A percentile compares a stretch with the other conserved stretches of the same genome.
Evolutionary conservation across 2,329 filamentous ascomycete genomes (phyloP).

Genomic region (Sarocladium kiliense): DNA sequence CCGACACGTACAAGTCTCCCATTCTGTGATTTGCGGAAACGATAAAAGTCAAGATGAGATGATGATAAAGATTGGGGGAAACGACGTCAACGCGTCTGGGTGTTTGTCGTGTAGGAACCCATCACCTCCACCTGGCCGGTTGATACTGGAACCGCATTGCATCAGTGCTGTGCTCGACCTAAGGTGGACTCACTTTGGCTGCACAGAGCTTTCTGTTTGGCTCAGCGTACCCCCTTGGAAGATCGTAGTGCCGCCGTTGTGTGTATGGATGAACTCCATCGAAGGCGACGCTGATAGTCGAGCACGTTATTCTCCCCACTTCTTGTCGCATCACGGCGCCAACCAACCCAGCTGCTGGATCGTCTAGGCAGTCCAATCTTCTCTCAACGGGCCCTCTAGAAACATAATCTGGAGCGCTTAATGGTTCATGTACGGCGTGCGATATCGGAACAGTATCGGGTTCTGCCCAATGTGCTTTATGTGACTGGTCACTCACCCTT

Average conservation of each 20-base stretch:
- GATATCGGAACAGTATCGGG: neutral
- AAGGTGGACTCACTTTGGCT: no score
- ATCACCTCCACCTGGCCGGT: no score
- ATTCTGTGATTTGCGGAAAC: neutral
- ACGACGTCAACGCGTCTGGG: no score
- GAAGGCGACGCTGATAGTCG: neutral
- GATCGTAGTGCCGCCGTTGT: no score
- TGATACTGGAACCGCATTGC: no score
- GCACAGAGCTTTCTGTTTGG: no score
- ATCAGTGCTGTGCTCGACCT: no score
- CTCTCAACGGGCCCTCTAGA: neutral
- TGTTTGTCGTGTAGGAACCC: no score
- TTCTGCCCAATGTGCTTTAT: neutral
- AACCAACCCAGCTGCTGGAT: neutral
- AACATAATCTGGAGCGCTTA: neutral
- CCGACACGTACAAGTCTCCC: neutral
- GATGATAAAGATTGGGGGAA: neutral
- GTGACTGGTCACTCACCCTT: neutral
- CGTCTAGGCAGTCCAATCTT: neutral
- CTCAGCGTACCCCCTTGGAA: no score
- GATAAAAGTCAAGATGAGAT: neutral
- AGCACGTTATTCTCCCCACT: constrained; percentile 2
- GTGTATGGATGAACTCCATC: neutral
- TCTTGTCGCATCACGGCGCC: neutral
- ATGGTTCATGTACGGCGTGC: no score